Percentiles rank a stretch among this genome's conserved stretches.
Evolutionary conservation across 2,329 filamentous ascomycete genomes (phyloP).

Genomic region (Trichoderma koningiopsis): DNA sequence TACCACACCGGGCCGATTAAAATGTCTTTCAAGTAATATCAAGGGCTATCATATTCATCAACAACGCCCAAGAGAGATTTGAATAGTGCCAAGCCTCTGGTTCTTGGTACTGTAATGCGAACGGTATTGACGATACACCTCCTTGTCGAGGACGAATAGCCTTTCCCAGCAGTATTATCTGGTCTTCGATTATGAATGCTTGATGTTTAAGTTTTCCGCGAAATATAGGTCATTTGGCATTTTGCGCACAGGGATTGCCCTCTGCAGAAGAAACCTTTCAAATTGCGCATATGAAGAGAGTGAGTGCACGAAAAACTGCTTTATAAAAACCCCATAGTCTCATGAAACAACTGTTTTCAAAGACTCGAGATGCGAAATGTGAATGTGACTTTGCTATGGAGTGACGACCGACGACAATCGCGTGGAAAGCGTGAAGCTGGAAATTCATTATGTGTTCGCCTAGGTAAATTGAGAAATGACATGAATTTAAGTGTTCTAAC

Average conservation of each 20-base stretch:
- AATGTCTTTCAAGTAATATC: not conserved
- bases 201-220: too few species aligned
- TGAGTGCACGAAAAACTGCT: too few species aligned
- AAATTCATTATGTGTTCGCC: not conserved
- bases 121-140: not conserved
- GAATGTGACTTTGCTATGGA: too few species aligned
- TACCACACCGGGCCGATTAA: slow-evolving; percentile 1
- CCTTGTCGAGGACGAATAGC: not conserved
- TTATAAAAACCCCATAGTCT: too few species aligned
- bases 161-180: not conserved
- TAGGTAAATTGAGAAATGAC: not conserved
- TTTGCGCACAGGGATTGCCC: too few species aligned
- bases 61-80: not conserved
- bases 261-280: too few species aligned
- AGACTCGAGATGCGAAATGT: too few species aligned
- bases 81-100: not conserved
- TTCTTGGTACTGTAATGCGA: not conserved
- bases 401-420: too few species aligned
- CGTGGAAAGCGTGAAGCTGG: not conserved
- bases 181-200: not conserved
- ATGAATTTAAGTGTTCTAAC: not conserved
- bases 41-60: not conserved
- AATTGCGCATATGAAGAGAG: too few species aligned
- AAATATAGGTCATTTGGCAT: too few species aligned
- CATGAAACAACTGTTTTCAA: too few species aligned